Base-by-base conservation (phyloP, 139 green algal species). In the Desmodesmus armatus region DNA sequence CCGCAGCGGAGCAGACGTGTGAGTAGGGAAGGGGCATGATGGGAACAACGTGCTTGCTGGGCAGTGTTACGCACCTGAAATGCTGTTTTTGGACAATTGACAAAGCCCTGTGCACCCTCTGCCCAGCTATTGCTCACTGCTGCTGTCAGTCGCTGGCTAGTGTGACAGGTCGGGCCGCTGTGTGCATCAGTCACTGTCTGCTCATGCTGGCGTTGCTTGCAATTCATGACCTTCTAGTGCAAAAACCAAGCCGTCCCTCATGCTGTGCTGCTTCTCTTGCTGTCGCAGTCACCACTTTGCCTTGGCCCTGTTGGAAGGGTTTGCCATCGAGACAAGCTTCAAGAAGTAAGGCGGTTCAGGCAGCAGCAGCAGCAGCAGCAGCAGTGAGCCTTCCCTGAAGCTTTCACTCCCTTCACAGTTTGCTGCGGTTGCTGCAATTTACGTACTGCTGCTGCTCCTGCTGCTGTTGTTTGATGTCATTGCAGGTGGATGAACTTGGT, bases 401-500 rank as follows among this genome's bases (percentile, higher is more conserved):
- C 31, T 39, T 35, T 70, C 60, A 37, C 65, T 73, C 13, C 65
- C 43, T 43, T 9, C 19, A 73, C 44, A 23, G 65, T 7, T 37
- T 15, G 13, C 9, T 87, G 80, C 40, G 80, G 83, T 73, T 4
- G 29, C 35, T 76, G 29, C 27, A n/a, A n/a, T 25, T 39, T n/a
- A 76, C 29, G 41, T 19, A 5, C 25, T 47, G 29, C 67, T 41
- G 39, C 29, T 39, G 25, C 41, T 15, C 29, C n/a, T 31, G 41
- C 58, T 74, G 78, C n/a, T n/a, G n/a, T n/a, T n/a, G n/a, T n/a
- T n/a, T n/a, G n/a, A n/a, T n/a, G n/a, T n/a, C n/a, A n/a, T n/a
- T n/a, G n/a, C 80, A 79, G 87, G 27, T 91, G 88, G 88, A 87
- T 89, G 41, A 91, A 89, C 35, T 63, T 91, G 3, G 77, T 91